Percentiles rank a stretch among this genome's conserved stretches.
Conservation (phyloP, 208 protist species). For the Acanthamoeba triangularis region DNA sequence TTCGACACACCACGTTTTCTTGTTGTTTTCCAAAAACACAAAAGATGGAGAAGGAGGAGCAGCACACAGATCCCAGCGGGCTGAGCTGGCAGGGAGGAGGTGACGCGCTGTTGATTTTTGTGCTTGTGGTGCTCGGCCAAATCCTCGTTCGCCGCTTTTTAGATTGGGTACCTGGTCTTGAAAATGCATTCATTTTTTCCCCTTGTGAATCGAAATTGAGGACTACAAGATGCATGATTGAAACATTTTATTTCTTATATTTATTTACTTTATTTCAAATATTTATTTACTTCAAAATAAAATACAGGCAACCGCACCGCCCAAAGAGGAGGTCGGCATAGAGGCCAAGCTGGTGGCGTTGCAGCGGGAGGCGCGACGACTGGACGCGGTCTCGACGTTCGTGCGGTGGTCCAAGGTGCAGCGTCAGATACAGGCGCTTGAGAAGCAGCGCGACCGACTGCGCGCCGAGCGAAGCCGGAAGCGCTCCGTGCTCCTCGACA, state of each 20-base stretch:
- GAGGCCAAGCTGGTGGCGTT: neutral
- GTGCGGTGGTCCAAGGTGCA: slow-evolving; percentile 36
- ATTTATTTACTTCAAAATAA: neutral
- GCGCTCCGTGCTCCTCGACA: slow-evolving; percentile 19
- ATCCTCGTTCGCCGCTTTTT: neutral
- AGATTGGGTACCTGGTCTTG: neutral
- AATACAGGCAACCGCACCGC: neutral
- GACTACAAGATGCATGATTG: too few relatives aligned
- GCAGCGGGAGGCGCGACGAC: slow-evolving; percentile 21
- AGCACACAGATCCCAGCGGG: too few relatives aligned
- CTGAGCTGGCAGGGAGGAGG: neutral
- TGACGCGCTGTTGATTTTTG: neutral
- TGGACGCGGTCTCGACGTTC: slow-evolving; percentile 37
- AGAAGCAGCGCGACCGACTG: slow-evolving; percentile 36
- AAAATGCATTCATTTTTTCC: neutral
- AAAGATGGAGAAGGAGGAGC: too few relatives aligned
- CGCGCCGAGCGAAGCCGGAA: neutral
- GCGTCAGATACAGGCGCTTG: slow-evolving; percentile 6
- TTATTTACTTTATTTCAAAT: neutral
- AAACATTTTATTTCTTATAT: neutral
- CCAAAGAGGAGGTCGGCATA: neutral
- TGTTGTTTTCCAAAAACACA: too few relatives aligned
- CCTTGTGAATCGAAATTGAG: too few relatives aligned
- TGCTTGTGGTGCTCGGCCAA: neutral
- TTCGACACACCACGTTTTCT: too few relatives aligned